These are phyloP conservation scores for Termitomyces titanicus DNA, from an alignment of 768 basidiomycete species.

Conservation along the genomic window DNA sequence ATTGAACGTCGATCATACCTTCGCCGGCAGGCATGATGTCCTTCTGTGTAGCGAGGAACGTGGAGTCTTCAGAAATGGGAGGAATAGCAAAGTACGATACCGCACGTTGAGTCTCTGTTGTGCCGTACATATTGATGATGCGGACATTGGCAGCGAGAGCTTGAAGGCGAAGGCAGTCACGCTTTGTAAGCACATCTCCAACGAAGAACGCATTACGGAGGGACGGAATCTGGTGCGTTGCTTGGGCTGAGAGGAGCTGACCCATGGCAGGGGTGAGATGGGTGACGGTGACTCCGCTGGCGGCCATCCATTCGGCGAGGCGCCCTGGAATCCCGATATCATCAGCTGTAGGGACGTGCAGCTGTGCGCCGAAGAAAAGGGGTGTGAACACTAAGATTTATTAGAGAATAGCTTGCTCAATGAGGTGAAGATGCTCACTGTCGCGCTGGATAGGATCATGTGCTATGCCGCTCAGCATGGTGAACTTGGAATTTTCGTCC, in stretches of 20 bases:
- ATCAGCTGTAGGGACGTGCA: conserved; percentile 94
- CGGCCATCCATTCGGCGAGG: conserved; percentile 98
- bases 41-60: conserved; percentile 91
- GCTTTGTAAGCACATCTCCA: conserved; percentile 97
- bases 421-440: conserved; percentile 58
- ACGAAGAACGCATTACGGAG: conserved; percentile 95
- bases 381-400: conserved; percentile 85
- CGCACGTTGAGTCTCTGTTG: conserved; percentile 98
- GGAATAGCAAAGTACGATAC: conserved; percentile 97
- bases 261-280: conserved; percentile 99
- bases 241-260: conserved; percentile 81
- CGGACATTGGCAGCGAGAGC: conserved; percentile 86
- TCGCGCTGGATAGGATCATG: conserved; percentile 99
- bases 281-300: conserved; percentile 87
- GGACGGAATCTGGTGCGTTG: conserved; percentile 83
- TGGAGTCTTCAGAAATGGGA: conserved; percentile 74
- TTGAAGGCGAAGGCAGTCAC: conserved; percentile 93
- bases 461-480: conserved; percentile 98
- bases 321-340: conserved; percentile 97
- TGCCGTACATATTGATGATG: conserved; percentile 99
- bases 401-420: conserved; percentile 4
- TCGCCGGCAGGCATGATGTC: conserved; percentile 97
- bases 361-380: conserved; percentile 91
- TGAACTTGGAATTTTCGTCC: conserved; percentile 75
- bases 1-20: conserved; percentile 97